Percentiles rank a stretch among this genome's conserved stretches.
Evolutionary conservation across 1,139 yeast genomes (phyloP).

Genomic region (Debaryomyces robertsiae): DNA sequence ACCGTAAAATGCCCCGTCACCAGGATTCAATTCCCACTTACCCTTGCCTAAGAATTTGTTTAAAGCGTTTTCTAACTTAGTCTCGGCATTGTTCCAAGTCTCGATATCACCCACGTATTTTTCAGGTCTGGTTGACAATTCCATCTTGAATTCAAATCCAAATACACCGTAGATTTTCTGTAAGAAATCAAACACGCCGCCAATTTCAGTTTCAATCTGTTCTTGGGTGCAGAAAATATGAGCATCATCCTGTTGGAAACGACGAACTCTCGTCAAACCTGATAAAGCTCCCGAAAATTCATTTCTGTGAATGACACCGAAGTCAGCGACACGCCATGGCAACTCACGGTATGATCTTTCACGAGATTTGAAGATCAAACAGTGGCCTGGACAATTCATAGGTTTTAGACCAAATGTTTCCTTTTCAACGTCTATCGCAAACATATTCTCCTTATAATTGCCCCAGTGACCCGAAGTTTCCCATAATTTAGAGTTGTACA

Average conservation of each 20-base stretch:
- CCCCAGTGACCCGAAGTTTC: conserved; percentile 99
- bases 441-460: conserved; percentile 95
- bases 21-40: conserved; percentile 88
- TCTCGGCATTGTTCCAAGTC: conserved; percentile 90
- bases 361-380: conserved; percentile 81
- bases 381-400: conserved; percentile 99
- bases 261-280: conserved; percentile 93
- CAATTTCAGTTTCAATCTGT: conserved; percentile 83
- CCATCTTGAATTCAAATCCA: conserved; percentile 87
- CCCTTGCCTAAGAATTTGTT: conserved; percentile 70
- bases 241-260: conserved; percentile 99
- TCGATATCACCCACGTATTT: conserved; percentile 83
- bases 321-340: conserved; percentile 96
- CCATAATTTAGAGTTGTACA: conserved; percentile 95
- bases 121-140: conserved; percentile 92
- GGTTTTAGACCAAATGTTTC: conserved; percentile 89
- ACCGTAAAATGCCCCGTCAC: conserved; percentile 98
- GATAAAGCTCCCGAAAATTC: conserved; percentile 85
- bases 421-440: conserved; percentile 92
- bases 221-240: conserved; percentile 93
- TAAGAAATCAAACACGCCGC: conserved; percentile 77
- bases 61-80: conserved; percentile 71
- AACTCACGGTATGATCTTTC: conserved; percentile 92
- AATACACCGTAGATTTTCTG: conserved; percentile 78
- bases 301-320: conserved; percentile 93